Conservation (phyloP, 2,329 filamentous ascomycete genomes). For the Ceratocystis destructans region DNA sequence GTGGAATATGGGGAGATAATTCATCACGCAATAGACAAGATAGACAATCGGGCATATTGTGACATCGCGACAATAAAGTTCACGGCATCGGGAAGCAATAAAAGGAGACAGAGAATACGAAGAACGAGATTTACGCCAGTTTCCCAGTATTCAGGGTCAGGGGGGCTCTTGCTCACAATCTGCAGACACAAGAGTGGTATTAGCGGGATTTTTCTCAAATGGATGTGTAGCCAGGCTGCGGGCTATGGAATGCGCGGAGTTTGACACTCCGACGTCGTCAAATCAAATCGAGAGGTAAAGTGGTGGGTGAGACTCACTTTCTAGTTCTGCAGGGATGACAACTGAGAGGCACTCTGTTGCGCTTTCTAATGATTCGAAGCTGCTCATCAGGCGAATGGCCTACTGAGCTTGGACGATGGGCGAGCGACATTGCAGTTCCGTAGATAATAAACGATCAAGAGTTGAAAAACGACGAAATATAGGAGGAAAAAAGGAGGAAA, state of each 20-base stretch:
- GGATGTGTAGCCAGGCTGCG: neutral
- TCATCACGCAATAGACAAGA: too few relatives aligned
- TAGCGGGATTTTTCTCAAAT: neutral
- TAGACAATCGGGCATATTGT: too few relatives aligned
- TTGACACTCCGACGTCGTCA: neutral
- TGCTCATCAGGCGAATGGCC: slow-evolving; percentile 71
- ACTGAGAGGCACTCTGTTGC: slow-evolving; percentile 82
- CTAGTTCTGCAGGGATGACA: slow-evolving; percentile 82
- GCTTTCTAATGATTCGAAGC: slow-evolving; percentile 77
- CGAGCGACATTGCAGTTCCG: slow-evolving; percentile 49
- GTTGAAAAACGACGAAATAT: neutral
- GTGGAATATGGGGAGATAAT: neutral
- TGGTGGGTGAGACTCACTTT: slow-evolving; percentile 47
- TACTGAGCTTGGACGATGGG: slow-evolving; percentile 61
- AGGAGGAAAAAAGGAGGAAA: neutral
- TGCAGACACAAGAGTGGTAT: neutral
- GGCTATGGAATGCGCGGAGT: neutral
- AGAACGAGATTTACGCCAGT: too few relatives aligned
- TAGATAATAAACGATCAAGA: neutral
- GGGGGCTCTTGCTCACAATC: slow-evolving; percentile 17
- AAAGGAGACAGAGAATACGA: too few relatives aligned
- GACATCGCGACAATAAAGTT: too few relatives aligned
- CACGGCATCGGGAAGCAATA: too few relatives aligned
- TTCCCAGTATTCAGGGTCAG: too few relatives aligned
- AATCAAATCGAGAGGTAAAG: neutral